A percentile compares a stretch with the other conserved stretches of the same genome.
Conservation (phyloP, 2,329 filamentous ascomycete genomes). For the Pseudogymnoascus destructans region DNA sequence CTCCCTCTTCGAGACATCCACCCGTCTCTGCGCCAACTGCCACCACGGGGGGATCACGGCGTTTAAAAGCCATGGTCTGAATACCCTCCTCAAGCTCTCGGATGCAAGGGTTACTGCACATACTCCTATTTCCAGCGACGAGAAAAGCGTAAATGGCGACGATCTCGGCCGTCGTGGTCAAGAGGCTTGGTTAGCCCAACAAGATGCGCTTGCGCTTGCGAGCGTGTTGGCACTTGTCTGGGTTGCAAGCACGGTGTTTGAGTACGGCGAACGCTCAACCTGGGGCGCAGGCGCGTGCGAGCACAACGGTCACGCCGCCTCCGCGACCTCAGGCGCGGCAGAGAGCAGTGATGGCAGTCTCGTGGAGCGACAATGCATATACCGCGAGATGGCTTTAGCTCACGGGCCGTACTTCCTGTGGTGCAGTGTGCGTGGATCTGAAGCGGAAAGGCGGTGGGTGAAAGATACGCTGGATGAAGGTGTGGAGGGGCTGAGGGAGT, state of each 20-base stretch:
- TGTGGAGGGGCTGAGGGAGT: background rate
- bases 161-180: background rate
- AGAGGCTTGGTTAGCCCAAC: background rate
- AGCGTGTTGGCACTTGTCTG: background rate
- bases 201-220: background rate
- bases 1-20: background rate
- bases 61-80: background rate
- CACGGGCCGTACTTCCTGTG: conserved; percentile 2
- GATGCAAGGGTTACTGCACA: background rate
- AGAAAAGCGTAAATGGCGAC: background rate
- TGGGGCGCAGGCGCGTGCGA: background rate
- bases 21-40: background rate
- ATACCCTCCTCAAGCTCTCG: background rate
- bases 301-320: background rate
- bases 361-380: background rate
- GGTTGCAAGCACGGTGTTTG: background rate
- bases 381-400: background rate
- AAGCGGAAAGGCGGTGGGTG: background rate
- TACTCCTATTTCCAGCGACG: background rate
- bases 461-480: background rate
- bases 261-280: background rate
- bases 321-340: background rate
- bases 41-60: background rate
- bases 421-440: background rate
- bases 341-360: background rate